A percentile compares a stretch with the other conserved stretches of the same genome.
Conservation (phyloP, 2,329 filamentous ascomycete species). For the Capronia epimyces region DNA sequence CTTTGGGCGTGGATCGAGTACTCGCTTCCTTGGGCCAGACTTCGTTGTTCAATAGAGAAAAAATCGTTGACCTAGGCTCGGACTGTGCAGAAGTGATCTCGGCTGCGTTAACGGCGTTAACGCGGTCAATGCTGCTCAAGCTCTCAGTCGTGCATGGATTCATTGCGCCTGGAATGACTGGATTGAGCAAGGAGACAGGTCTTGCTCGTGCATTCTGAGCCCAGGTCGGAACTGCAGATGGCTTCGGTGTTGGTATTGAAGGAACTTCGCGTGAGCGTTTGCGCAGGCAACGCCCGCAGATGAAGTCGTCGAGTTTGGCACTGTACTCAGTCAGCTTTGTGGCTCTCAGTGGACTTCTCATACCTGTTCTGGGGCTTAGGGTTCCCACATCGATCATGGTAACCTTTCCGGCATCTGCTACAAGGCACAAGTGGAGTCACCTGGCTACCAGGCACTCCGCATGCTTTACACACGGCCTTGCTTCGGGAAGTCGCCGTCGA, state of each 20-base stretch:
- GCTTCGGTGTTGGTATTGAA: not conserved
- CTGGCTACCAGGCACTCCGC: conserved; percentile 14
- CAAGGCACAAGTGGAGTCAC: conserved; percentile 17
- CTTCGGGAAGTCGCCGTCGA: conserved; percentile 8
- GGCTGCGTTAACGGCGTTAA: not conserved
- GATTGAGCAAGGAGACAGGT: not conserved
- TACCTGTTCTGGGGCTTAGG: conserved; percentile 20
- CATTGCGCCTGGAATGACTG: not conserved
- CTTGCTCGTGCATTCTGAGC: not conserved
- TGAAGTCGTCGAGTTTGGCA: conserved; percentile 12
- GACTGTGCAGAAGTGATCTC: not conserved
- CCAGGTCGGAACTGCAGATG: not conserved
- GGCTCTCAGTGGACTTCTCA: not conserved
- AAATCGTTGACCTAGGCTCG: not conserved
- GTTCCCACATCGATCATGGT: conserved; percentile 20
- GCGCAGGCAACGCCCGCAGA: conserved; percentile 18
- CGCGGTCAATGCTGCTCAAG: not conserved
- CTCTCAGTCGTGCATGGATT: not conserved
- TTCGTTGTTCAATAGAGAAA: not conserved
- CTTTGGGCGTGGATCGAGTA: not conserved
- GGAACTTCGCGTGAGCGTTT: not conserved
- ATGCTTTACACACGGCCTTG: conserved; percentile 17
- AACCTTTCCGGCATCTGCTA: conserved; percentile 16
- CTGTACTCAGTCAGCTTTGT: conserved; percentile 9
- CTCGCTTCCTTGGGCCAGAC: not conserved